These are phyloP conservation scores for Colletotrichum plurivorum DNA, from an alignment of 2,329 filamentous ascomycete species.

Conservation along the genomic window DNA sequence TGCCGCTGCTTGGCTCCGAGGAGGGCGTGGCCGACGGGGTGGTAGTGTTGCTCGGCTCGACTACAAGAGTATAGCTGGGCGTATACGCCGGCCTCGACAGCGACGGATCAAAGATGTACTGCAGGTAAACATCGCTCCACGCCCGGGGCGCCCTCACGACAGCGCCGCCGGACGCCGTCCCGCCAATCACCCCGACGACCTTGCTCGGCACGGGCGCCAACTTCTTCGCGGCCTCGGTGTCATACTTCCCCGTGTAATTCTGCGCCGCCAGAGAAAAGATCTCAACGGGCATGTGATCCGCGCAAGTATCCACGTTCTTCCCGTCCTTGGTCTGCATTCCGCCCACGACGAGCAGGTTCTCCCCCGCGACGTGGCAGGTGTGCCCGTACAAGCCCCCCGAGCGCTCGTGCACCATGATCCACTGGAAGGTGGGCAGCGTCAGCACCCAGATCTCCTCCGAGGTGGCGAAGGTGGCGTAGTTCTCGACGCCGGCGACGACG, in stretches of 20 bases:
- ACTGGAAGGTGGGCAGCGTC: conserved; percentile 42
- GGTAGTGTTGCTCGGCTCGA: neutral
- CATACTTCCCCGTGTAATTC: conserved; percentile 48
- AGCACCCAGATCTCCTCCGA: conserved; percentile 35
- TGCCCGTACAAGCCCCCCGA: conserved; percentile 41
- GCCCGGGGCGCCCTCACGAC: conserved; percentile 36
- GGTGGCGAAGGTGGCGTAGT: conserved; percentile 36
- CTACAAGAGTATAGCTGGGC: conserved; percentile 43
- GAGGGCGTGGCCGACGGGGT: neutral
- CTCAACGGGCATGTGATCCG: conserved; percentile 43
- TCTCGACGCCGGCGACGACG: conserved; percentile 42
- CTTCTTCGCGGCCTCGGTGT: conserved; percentile 42
- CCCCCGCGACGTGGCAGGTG: conserved; percentile 39
- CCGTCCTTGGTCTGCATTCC: conserved; percentile 40
- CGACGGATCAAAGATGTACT: conserved; percentile 45
- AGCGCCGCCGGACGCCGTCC: conserved; percentile 55
- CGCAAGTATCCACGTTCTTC: conserved; percentile 32
- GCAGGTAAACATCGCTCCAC: conserved; percentile 45
- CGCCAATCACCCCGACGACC: conserved; percentile 60
- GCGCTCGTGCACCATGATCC: conserved; percentile 39
- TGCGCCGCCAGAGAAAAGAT: conserved; percentile 42
- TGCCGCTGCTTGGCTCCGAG: neutral
- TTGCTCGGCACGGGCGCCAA: conserved; percentile 61
- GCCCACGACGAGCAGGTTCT: conserved; percentile 40
- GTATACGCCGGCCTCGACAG: conserved; percentile 42